These are phyloP conservation scores for Salix arbutifolia DNA, from an alignment of 345 rosid species.

Conservation along the genomic window DNA sequence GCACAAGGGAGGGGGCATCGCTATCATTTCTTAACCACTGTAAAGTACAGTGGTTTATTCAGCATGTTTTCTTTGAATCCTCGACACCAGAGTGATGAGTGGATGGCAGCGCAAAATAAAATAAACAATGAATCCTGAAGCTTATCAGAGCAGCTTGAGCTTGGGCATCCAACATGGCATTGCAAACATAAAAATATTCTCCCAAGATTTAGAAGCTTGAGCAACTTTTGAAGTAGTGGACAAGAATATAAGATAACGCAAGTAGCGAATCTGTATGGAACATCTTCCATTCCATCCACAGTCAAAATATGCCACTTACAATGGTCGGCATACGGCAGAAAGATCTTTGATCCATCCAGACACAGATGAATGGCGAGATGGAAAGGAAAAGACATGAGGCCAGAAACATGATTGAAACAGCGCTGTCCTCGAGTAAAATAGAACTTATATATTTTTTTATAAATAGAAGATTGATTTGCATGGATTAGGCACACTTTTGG, in stretches of 20 bases:
- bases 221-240: neutral
- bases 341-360: neutral
- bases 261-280: neutral
- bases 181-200: too few relatives aligned
- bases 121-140: neutral
- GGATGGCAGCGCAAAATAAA: neutral
- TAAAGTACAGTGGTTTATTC: neutral
- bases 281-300: neutral
- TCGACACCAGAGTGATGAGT: neutral
- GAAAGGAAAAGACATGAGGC: neutral
- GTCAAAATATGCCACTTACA: neutral
- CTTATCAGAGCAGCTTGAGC: neutral
- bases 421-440: neutral
- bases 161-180: too few relatives aligned
- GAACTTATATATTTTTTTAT: conserved; percentile 7
- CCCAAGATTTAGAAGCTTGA: neutral
- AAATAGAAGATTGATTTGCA: conserved; percentile 21
- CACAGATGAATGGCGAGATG: neutral
- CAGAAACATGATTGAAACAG: neutral
- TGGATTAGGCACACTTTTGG: conserved; percentile 6
- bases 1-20: neutral
- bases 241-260: neutral
- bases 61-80: neutral
- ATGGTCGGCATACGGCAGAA: neutral
- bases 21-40: neutral